Conservation (phyloP, 208 protist genomes). For the Trypanosoma lewisi region DNA sequence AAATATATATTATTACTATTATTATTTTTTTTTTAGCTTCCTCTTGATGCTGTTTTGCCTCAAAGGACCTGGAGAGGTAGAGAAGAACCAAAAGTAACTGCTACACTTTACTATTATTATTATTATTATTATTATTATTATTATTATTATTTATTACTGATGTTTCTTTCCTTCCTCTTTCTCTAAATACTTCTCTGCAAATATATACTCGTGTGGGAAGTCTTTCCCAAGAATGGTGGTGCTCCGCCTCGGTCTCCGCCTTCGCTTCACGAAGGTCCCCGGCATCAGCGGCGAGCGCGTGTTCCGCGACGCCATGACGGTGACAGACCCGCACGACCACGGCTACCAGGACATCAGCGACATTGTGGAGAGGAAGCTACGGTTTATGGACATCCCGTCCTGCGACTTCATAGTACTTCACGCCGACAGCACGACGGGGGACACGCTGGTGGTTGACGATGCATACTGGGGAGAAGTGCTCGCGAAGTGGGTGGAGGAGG, state of each 20-base stretch:
- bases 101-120: slow-evolving; percentile 2
- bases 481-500: slow-evolving; percentile 4
- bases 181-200: background rate
- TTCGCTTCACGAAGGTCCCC: slow-evolving; percentile 69
- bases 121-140: background rate
- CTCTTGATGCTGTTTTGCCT: background rate
- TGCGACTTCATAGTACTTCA: slow-evolving; percentile 66
- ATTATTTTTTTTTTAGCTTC: slow-evolving; percentile 2
- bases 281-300: slow-evolving; percentile 55
- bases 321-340: slow-evolving; percentile 48
- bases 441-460: slow-evolving; percentile 81
- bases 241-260: slow-evolving; percentile 33
- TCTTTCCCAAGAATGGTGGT: slow-evolving; percentile 17
- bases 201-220: too few relatives aligned
- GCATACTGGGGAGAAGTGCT: slow-evolving; percentile 59
- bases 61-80: background rate
- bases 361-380: slow-evolving; percentile 69
- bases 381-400: slow-evolving; percentile 66
- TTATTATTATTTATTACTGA: background rate
- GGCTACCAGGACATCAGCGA: slow-evolving; percentile 57
- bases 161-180: background rate
- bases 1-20: background rate
- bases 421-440: slow-evolving; percentile 36
- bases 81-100: background rate
- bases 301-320: slow-evolving; percentile 57